phyloP scores from a whole-genome alignment of 352 stramenopile genomes.

The Phytophthora vignae region DNA sequence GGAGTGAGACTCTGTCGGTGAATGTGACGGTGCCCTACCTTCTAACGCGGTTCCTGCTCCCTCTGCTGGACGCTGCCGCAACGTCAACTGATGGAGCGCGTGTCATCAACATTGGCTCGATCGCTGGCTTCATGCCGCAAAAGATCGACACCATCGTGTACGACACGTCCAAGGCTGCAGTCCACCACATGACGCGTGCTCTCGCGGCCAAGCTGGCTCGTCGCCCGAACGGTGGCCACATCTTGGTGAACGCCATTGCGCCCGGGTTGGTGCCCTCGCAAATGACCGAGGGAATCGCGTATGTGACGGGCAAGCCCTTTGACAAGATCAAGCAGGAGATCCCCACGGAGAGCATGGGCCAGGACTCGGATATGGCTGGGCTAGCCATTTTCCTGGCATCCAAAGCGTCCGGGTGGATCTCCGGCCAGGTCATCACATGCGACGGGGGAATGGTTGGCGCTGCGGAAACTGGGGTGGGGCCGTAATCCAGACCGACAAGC shows the following conservation, averaged over 20 bases:
- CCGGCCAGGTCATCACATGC: slow-evolving; percentile 92
- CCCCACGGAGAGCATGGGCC: slow-evolving; percentile 85
- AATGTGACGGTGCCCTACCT: slow-evolving; percentile 97
- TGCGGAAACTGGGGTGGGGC: slow-evolving; percentile 48
- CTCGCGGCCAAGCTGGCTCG: slow-evolving; percentile 92
- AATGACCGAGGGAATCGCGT: slow-evolving; percentile 90
- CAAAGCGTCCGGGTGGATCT: slow-evolving; percentile 92
- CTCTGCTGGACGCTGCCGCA: slow-evolving; percentile 82
- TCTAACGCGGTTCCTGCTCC: slow-evolving; percentile 91
- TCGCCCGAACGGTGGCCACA: slow-evolving; percentile 81
- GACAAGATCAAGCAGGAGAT: slow-evolving; percentile 75
- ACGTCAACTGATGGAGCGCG: slow-evolving; percentile 59
- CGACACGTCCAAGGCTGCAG: slow-evolving; percentile 94
- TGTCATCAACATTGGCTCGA: slow-evolving; percentile 82
- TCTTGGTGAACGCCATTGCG: slow-evolving; percentile 96
- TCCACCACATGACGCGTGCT: slow-evolving; percentile 95
- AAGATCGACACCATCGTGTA: slow-evolving; percentile 93
- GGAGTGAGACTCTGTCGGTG: slow-evolving; percentile 93
- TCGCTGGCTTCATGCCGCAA: slow-evolving; percentile 86
- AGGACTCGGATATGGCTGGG: slow-evolving; percentile 94
- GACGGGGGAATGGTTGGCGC: slow-evolving; percentile 89
- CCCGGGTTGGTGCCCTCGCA: slow-evolving; percentile 92
- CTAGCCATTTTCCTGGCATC: slow-evolving; percentile 94
- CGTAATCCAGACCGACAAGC: neutral
- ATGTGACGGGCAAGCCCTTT: slow-evolving; percentile 49